These are phyloP conservation scores for Trichoderma cornu-damae DNA, from an alignment of 2,329 filamentous ascomycete species.

Conservation along the genomic window DNA sequence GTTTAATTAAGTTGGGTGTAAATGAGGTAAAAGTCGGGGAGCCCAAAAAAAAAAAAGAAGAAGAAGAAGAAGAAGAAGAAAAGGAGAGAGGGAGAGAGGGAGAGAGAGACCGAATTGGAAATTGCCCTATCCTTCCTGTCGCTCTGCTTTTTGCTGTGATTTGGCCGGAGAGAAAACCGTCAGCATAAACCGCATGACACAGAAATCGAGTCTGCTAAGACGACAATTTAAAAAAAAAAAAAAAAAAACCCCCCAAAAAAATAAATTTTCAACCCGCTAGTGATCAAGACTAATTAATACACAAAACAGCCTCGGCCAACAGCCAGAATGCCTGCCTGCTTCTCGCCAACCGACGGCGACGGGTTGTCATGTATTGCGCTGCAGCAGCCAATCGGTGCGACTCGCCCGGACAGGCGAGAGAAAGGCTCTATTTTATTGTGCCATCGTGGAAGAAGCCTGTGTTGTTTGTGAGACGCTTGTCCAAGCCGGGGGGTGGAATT, in stretches of 20 bases:
- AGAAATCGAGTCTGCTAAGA: background rate
- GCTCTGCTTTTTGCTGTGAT: background rate
- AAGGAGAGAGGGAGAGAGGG: too few relatives aligned
- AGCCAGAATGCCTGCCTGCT: background rate
- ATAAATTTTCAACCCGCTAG: background rate
- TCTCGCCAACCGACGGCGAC: background rate
- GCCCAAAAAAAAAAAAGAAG: too few relatives aligned
- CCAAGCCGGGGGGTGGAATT: too few relatives aligned
- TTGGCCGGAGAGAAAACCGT: background rate
- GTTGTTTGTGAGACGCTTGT: too few relatives aligned
- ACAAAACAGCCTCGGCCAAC: background rate
- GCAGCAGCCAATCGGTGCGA: background rate
- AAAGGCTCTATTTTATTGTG: too few relatives aligned
- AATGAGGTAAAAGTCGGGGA: background rate
- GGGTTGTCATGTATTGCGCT: background rate
- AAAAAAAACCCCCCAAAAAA: background rate
- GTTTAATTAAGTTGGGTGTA: too few relatives aligned
- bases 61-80: background rate
- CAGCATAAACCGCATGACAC: constrained; percentile 4
- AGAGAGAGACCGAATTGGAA: background rate
- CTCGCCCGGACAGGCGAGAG: background rate
- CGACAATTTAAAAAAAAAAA: too few relatives aligned
- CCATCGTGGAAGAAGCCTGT: background rate
- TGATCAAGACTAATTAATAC: too few relatives aligned
- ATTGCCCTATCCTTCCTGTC: background rate